Evolutionary conservation across 371 early-diverging fungal genomes (phyloP).

Genomic region (Mortierella sp.): DNA sequence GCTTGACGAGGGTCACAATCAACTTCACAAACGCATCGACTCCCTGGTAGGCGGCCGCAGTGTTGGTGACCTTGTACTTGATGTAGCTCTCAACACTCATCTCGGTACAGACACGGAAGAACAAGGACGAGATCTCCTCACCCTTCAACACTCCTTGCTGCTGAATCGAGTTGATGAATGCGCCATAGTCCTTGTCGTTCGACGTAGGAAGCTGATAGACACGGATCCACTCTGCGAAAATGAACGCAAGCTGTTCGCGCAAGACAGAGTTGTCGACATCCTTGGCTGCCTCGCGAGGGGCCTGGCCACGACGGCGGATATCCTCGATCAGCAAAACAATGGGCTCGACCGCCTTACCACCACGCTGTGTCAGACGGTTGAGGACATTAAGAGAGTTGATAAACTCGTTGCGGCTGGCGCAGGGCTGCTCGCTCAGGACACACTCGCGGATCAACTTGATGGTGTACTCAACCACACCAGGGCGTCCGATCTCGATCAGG

Average conservation of each 20-base stretch:
- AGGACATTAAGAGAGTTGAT: conserved; percentile 80
- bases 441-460: conserved; percentile 80
- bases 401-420: conserved; percentile 80
- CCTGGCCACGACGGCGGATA: conserved; percentile 48
- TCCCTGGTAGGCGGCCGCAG: conserved; percentile 75
- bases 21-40: conserved; percentile 90
- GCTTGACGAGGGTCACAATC: conserved; percentile 78
- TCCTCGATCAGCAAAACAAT: conserved; percentile 68
- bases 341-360: conserved; percentile 74
- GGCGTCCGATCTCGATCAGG: conserved; percentile 81
- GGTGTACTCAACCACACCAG: conserved; percentile 84
- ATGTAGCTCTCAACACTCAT: conserved; percentile 82
- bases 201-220: conserved; percentile 87
- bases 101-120: conserved; percentile 92
- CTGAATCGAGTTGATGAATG: conserved; percentile 79
- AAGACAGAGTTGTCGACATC: conserved; percentile 63
- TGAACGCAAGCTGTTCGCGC: conserved; percentile 76
- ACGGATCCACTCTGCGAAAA: conserved; percentile 92
- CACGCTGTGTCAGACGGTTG: conserved; percentile 69
- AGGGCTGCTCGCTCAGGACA: conserved; percentile 73
- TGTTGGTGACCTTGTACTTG: conserved; percentile 69
- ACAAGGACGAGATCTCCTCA: conserved; percentile 83
- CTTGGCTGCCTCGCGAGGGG: conserved; percentile 46
- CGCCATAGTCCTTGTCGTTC: conserved; percentile 77
- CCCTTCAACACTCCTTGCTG: conserved; percentile 84